A percentile compares a stretch with the other conserved stretches of the same genome.
Conservation (phyloP, 352 stramenopile species). For the Blastocystis sp. region DNA sequence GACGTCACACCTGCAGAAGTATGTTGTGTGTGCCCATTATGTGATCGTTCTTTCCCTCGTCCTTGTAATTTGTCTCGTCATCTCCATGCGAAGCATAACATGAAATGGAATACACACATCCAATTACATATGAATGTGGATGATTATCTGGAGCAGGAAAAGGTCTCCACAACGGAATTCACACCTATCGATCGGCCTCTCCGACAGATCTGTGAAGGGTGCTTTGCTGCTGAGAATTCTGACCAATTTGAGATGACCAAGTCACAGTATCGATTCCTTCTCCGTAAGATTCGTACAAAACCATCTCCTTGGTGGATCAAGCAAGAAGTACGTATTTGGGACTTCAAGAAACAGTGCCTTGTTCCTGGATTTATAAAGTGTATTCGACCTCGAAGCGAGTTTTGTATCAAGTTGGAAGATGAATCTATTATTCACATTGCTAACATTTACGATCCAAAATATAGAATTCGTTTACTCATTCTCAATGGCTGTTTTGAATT, state of each 20-base stretch:
- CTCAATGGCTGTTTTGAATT: conserved; percentile 39
- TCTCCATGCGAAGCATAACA: conserved; percentile 44
- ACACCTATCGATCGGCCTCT: neutral
- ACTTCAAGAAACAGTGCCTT: neutral
- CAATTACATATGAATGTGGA: conserved; percentile 42
- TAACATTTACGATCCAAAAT: conserved; percentile 21
- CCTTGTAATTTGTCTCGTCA: conserved; percentile 59
- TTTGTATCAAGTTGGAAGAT: neutral
- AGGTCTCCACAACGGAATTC: neutral
- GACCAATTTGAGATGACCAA: conserved; percentile 29
- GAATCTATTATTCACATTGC: neutral
- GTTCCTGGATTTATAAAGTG: neutral
- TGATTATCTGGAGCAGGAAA: conserved; percentile 37
- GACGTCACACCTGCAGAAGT: neutral
- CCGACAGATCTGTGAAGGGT: neutral
- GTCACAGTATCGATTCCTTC: conserved; percentile 27
- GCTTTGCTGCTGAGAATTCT: neutral
- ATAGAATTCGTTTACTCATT: conserved; percentile 11
- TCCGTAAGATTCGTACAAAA: conserved; percentile 46
- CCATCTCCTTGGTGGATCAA: conserved; percentile 43
- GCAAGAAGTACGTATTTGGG: conserved; percentile 29
- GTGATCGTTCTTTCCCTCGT: conserved; percentile 46
- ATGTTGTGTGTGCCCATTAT: conserved; percentile 16
- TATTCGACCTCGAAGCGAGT: conserved; percentile 37
- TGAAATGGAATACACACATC: conserved; percentile 60